phyloP scores from a whole-genome alignment of 495 filamentous ascomycete species.

The Mytilinidion resinicola region DNA sequence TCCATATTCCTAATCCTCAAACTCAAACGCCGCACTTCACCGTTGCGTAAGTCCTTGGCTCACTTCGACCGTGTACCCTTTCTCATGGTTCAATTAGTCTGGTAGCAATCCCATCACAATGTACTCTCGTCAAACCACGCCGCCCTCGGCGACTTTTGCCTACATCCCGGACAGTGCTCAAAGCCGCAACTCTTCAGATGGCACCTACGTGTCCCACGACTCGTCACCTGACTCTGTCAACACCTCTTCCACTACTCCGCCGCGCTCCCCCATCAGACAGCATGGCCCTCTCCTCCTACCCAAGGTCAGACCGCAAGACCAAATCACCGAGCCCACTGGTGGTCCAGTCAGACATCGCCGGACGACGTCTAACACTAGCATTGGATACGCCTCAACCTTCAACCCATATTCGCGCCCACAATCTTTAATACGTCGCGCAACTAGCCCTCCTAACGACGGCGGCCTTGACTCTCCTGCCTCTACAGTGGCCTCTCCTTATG shows the following conservation, averaged over 20 bases:
- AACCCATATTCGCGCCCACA: conserved; percentile 38
- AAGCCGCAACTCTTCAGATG: conserved; percentile 44
- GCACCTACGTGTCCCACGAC: conserved; percentile 55
- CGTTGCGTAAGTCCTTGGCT: conserved; percentile 25
- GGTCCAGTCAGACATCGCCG: conserved; percentile 46
- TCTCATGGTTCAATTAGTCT: conserved; percentile 18
- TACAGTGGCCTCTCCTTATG: conserved; percentile 35
- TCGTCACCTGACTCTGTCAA: conserved; percentile 73
- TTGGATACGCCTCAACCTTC: conserved; percentile 41
- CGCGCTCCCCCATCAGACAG: conserved; percentile 63
- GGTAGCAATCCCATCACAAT: conserved; percentile 27
- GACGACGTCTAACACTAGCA: conserved; percentile 52
- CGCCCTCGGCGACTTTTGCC: conserved; percentile 27
- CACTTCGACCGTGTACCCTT: not conserved
- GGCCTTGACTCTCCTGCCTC: conserved; percentile 49
- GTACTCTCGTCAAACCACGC: conserved; percentile 35
- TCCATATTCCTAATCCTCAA: conserved; percentile 26
- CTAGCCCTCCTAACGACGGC: conserved; percentile 58
- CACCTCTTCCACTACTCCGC: conserved; percentile 67
- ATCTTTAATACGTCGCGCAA: conserved; percentile 48
- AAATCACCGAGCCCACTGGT: conserved; percentile 56
- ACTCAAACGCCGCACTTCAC: not conserved
- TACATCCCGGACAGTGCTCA: conserved; percentile 27
- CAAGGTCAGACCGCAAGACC: conserved; percentile 81
- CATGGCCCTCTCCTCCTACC: conserved; percentile 78